Conservation (phyloP, 768 basidiomycete genomes). For the Suillus bovinus region DNA sequence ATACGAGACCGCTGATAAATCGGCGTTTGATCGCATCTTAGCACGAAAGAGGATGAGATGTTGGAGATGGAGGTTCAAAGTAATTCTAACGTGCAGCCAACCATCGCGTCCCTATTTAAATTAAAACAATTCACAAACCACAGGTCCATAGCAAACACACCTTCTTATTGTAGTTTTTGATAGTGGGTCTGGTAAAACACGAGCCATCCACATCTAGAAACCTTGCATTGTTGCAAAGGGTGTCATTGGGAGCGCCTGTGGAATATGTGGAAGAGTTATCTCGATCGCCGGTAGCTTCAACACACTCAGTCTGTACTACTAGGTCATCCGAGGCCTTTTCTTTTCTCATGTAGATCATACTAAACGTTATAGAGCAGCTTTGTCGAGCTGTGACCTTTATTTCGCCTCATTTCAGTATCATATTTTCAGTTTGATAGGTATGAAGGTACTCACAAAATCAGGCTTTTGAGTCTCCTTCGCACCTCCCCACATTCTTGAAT, state of each 20-base stretch:
- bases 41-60: not conserved
- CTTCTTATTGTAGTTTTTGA: not conserved
- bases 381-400: no score
- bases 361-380: no score
- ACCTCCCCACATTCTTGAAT: not conserved
- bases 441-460: no score
- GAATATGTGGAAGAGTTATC: no score
- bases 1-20: not conserved
- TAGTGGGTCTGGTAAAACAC: not conserved
- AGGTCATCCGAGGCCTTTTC: no score
- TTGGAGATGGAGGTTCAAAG: not conserved
- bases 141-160: not conserved
- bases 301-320: no score
- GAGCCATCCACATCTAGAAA: not conserved
- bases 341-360: no score
- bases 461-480: no score
- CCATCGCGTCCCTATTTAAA: not conserved
- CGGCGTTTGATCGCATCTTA: not conserved
- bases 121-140: not conserved
- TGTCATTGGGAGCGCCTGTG: not conserved
- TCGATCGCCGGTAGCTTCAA: no score
- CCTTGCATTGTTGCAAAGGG: not conserved
- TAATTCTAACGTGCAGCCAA: not conserved
- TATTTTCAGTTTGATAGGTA: no score
- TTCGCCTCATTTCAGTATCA: no score